A percentile compares a stretch with the other conserved stretches of the same genome.
Conservation (phyloP, 768 basidiomycete species). For the Nidularia pulvinata region DNA sequence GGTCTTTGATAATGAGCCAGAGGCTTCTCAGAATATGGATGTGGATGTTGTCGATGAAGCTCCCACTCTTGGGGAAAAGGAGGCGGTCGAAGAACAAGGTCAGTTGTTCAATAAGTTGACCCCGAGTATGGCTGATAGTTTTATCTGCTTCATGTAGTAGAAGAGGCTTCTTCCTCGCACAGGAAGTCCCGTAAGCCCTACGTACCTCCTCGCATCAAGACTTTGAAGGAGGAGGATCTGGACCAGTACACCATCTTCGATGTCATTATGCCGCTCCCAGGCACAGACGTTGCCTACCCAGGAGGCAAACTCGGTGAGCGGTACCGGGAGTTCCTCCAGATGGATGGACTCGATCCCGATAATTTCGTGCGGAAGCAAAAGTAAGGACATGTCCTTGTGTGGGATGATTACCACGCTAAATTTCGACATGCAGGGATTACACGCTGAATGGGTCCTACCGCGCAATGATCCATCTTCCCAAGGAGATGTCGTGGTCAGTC, state of each 20-base stretch:
- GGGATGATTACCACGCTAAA: slow-evolving; percentile 2
- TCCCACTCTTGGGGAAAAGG: slow-evolving; percentile 27
- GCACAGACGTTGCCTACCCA: slow-evolving; percentile 92
- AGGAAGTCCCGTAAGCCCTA: slow-evolving; percentile 53
- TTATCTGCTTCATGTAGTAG: slow-evolving; percentile 11
- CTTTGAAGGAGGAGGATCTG: slow-evolving; percentile 75
- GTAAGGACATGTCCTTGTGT: slow-evolving; percentile 36
- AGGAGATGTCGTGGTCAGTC: slow-evolving; percentile 77
- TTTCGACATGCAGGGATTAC: slow-evolving; percentile 66
- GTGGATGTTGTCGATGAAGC: slow-evolving; percentile 25
- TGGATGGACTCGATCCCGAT: slow-evolving; percentile 90
- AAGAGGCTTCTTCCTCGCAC: slow-evolving; percentile 16
- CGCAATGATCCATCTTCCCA: slow-evolving; percentile 85
- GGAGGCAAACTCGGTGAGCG: slow-evolving; percentile 85
- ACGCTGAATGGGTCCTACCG: slow-evolving; percentile 93
- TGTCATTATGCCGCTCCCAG: slow-evolving; percentile 97
- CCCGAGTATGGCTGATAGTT: too few species aligned
- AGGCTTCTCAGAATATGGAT: slow-evolving; percentile 28
- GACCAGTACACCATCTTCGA: slow-evolving; percentile 89
- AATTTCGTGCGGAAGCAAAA: slow-evolving; percentile 90
- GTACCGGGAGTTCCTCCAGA: slow-evolving; percentile 77
- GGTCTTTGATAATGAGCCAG: slow-evolving; percentile 63
- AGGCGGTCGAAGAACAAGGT: slow-evolving; percentile 22
- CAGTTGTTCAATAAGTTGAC: neutral
- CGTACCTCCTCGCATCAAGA: slow-evolving; percentile 71